Evolutionary conservation across 176 grass and related monocot species (phyloP).

Genomic region (Triticum aestivum): IWGSC_CS_RefSeq_v2.1 NC_057797.1:502575934-502576433

Average conservation of each 20-base stretch:
- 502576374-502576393: not conserved
- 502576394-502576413: not conserved
- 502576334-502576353: not conserved
- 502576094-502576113: constrained; percentile 21
- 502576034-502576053: not conserved
- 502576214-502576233: not conserved
- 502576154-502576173: constrained; percentile 18
- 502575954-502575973: constrained; percentile 32
- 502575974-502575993: constrained; percentile 5
- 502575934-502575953: constrained; percentile 14
- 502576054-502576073: not conserved
- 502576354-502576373: not conserved
- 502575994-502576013: not conserved
- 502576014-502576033: not conserved
- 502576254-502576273: constrained; percentile 18
- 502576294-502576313: constrained; percentile 56
- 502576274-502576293: constrained; percentile 34
- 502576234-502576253: not conserved
- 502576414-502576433: not conserved
- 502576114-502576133: constrained; percentile 5
- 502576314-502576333: not conserved
- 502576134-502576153: constrained; percentile 45
- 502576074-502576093: not conserved
- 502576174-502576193: not conserved
- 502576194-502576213: not conserved